Evolutionary conservation across 2,329 filamentous ascomycete genomes (phyloP), one percentile per base, ranked within the genome.

Genomic region (Dactylellina drechsleri): DNA sequence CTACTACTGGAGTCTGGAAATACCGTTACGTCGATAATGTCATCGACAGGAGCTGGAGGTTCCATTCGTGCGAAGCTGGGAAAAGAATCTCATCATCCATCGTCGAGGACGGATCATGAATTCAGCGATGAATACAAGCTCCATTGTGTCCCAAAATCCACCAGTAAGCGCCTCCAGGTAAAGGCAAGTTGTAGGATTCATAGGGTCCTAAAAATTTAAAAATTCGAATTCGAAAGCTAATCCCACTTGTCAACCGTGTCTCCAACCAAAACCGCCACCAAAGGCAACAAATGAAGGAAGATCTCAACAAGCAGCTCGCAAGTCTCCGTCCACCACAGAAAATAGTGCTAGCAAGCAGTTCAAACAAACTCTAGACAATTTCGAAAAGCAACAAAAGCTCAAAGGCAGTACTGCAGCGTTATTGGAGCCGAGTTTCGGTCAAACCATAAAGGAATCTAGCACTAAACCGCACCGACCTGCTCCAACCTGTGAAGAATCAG

Each of bases 231-330:
- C 10, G 31, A 36, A 36, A 36, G 31, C 31, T 36, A 36, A 36
- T 36, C 5, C 2, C 6, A 36, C 5, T 36, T 3, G 31, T 58
- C 57, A 5, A 54, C 36, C 18, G 4, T 28, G 15, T 31, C 7
- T 60, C 31, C 36, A 73, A 61, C 68, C 68, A 18, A 60, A 73
- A 43, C 68, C 68, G 18, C 61, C 58, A 20, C 68, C 68, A 31
- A 73, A 73, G 49, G 28, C 18, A 47, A 28, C 23, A n/a, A 28
- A 60, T 3, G 54, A 49, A 16, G 23, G 60, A 13, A 59, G 53
- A 31, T 2, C 43, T 10, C 8, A 8, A 20, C 26, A 50, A 16
- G 45, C 43, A 5, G 28, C 43, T 1, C 47, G 61, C 0, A 20
- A 23, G 5, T 36, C 45, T 18, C 59, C 62, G 8, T 31, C 41